Base-by-base conservation (phyloP, 495 filamentous ascomycete species). In the Podospora comata region DNA sequence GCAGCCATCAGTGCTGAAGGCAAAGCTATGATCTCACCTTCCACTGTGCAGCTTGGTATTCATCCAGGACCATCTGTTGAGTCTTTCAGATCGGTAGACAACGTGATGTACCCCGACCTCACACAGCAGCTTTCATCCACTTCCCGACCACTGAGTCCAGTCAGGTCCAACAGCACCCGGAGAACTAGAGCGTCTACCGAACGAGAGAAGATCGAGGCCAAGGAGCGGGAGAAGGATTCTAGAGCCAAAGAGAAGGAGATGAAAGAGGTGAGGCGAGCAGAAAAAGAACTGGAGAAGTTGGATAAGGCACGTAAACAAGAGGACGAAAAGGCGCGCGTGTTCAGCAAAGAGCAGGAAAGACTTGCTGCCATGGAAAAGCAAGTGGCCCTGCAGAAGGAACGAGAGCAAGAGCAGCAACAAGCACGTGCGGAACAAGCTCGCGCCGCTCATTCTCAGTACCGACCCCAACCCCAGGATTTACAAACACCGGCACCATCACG, bases 1-100 rank as follows among this genome's bases (percentile, higher is more conserved):
- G 92, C 91, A 27, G 87, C 89, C 60, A 82, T 90, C 60, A 92
- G 89, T 72, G 91, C 90, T 26, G 89, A 93, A 66, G 88, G 89
- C 7, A 93, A 90, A 73, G 65, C 82, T 32, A 68, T 85, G 28
- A 64, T 67, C 6, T 84, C 83, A 6, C 80, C 85, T 15, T 78
- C 82, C 16, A 75, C 74, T 7, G 74, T 74, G 26, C 72, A 75
- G 44, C 68, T 81, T 4, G 80, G 75, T 27, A 65, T 78, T 9
- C 76, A 82, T 54, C 30, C 69, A 2, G 70, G 70, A 5, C 62
- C 77, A 7, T 83, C 82, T 3, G 78, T 77, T 1, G 81, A 82
- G 39, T 76, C 80, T 0, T 74, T 81, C 71, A 65, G 72, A 71
- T 71, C 79, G 32, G 66, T 72, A 54, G 71, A 74, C 19, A 78